Evolutionary conservation across 139 green algal genomes (phyloP).

Genomic region (Coelastrella sp.): DNA sequence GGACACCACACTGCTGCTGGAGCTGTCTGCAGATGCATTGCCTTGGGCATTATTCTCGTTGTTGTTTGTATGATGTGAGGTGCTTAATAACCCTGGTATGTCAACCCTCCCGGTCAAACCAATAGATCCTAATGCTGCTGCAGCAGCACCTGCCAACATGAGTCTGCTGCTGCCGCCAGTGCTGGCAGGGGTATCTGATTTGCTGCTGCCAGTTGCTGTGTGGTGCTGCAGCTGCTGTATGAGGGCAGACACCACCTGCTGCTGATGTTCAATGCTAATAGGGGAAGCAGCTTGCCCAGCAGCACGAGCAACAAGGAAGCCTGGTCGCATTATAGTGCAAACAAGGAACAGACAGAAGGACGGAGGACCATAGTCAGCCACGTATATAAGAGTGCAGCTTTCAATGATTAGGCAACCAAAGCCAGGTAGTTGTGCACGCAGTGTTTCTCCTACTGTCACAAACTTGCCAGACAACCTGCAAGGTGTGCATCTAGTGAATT

Average conservation of each 20-base stretch:
- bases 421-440: too few species aligned
- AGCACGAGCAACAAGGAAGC: constrained; percentile 8
- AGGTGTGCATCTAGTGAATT: too few species aligned
- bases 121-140: constrained; percentile 54
- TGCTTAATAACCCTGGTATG: background rate
- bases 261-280: background rate
- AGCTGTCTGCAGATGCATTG: background rate
- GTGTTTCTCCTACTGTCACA: too few species aligned
- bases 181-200: background rate
- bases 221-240: constrained; percentile 8
- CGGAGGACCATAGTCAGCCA: too few species aligned
- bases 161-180: constrained; percentile 9
- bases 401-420: too few species aligned
- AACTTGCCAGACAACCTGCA: too few species aligned
- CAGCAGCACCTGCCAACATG: constrained; percentile 51
- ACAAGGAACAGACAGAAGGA: too few species aligned
- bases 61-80: background rate
- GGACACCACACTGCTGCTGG: background rate
- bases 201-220: background rate
- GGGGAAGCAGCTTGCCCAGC: background rate
- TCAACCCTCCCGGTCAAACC: background rate
- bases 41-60: too few species aligned
- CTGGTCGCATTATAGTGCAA: too few species aligned
- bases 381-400: too few species aligned
- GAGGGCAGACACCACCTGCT: background rate